Evolutionary conservation across 345 rosid genomes (phyloP).

Genomic region (Barbarea vulgaris): DNA sequence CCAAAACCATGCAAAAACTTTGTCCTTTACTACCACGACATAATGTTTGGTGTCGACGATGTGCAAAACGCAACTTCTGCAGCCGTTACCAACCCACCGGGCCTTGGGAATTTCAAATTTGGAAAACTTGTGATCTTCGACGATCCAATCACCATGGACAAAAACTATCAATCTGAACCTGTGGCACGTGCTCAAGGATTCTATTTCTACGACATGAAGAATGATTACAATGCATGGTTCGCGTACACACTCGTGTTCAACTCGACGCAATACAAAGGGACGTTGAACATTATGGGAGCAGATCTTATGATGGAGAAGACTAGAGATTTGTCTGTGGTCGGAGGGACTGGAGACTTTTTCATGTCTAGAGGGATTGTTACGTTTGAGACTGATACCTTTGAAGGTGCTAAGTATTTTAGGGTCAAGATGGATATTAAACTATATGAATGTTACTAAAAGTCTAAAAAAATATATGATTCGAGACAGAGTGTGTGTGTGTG

Average conservation of each 20-base stretch:
- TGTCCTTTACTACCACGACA: conserved; percentile 60
- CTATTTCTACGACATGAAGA: conserved; percentile 64
- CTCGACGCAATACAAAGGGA: conserved; percentile 63
- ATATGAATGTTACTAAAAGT: conserved; percentile 41
- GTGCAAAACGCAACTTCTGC: conserved; percentile 58
- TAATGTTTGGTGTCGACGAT: conserved; percentile 49
- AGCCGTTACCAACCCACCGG: conserved; percentile 36
- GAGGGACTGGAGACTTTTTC: conserved; percentile 82
- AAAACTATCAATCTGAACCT: conserved; percentile 45
- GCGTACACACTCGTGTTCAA: conserved; percentile 68
- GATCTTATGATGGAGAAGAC: conserved; percentile 67
- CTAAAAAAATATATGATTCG: not conserved
- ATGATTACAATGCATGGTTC: conserved; percentile 52
- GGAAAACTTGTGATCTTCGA: conserved; percentile 60
- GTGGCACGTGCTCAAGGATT: conserved; percentile 67
- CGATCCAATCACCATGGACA: conserved; percentile 59
- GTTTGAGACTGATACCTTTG: conserved; percentile 53
- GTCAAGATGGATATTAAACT: conserved; percentile 42
- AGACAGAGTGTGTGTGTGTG: not conserved
- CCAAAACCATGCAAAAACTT: conserved; percentile 58
- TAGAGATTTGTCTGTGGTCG: conserved; percentile 69
- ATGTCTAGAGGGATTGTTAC: conserved; percentile 76
- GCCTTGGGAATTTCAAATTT: conserved; percentile 44
- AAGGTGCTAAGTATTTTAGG: conserved; percentile 68
- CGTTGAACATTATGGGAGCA: conserved; percentile 62